Evolutionary conservation across 2,329 filamentous ascomycete genomes (phyloP).

Genomic region (Hypoxylon sp.): DNA sequence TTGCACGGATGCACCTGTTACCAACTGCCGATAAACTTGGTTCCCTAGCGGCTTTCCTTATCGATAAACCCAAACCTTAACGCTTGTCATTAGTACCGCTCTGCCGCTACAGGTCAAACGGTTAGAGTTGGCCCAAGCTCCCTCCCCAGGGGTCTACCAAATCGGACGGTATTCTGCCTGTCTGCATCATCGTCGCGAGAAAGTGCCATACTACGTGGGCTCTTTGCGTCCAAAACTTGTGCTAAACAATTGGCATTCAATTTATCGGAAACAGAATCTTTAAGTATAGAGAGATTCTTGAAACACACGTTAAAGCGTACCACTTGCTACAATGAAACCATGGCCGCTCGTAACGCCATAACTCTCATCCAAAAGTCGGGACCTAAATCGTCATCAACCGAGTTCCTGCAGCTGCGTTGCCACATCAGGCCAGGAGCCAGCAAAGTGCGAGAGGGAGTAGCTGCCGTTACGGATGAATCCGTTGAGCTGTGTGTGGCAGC

Average conservation of each 20-base stretch:
- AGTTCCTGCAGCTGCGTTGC: slow-evolving; percentile 72
- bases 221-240: not conserved
- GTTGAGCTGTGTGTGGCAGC: slow-evolving; percentile 77
- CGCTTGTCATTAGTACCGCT: too few relatives aligned
- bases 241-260: not conserved
- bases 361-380: slow-evolving; percentile 63
- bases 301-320: not conserved
- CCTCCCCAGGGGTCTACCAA: not conserved
- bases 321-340: slow-evolving; percentile 39
- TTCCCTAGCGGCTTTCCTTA: not conserved
- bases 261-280: not conserved
- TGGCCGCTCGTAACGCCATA: slow-evolving; percentile 63
- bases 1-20: slow-evolving; percentile 2
- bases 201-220: slow-evolving; percentile 6
- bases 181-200: not conserved
- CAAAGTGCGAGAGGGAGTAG: slow-evolving; percentile 73
- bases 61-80: slow-evolving; percentile 10
- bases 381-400: slow-evolving; percentile 36
- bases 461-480: slow-evolving; percentile 66
- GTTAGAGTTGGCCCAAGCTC: slow-evolving; percentile 12
- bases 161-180: too few relatives aligned
- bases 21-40: not conserved
- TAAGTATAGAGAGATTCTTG: not conserved
- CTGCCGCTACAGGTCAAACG: too few relatives aligned
- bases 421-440: slow-evolving; percentile 77